Evolutionary conservation across 495 filamentous ascomycete genomes (phyloP).

Genomic region (Neurospora sp.): DNA sequence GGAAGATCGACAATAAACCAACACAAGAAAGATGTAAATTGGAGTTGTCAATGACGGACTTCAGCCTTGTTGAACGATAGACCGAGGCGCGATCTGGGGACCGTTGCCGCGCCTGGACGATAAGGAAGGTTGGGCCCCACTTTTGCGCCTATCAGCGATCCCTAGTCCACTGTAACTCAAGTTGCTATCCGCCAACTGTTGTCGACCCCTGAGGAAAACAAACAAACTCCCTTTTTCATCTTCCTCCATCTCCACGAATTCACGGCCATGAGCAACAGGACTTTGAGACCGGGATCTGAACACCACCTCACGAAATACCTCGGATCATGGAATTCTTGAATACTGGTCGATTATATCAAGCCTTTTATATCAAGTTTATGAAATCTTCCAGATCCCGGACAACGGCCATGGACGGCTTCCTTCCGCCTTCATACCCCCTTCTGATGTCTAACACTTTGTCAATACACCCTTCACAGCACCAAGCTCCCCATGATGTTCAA

Average conservation of each 20-base stretch:
- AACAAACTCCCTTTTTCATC: not conserved
- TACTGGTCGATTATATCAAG: not conserved
- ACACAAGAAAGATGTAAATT: not conserved
- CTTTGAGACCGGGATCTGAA: not conserved
- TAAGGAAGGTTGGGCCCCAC: not conserved
- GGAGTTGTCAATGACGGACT: not conserved
- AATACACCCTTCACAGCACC: constrained; percentile 59
- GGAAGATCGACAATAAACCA: not conserved
- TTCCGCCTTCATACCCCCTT: not conserved
- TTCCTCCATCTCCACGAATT: not conserved
- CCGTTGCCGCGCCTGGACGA: not conserved
- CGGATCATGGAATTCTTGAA: not conserved
- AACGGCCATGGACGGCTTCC: not conserved
- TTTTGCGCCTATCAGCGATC: not conserved
- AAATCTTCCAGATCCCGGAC: not conserved
- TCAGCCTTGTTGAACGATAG: not conserved
- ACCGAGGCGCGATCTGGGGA: not conserved
- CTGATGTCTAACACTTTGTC: not conserved
- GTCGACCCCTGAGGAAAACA: not conserved
- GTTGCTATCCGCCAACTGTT: not conserved
- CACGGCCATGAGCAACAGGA: not conserved
- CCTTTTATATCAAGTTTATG: not conserved
- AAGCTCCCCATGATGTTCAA: constrained; percentile 78
- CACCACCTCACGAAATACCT: not conserved
- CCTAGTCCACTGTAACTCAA: not conserved